These are phyloP conservation scores for Chalciporus piperatus DNA, from an alignment of 768 basidiomycete genomes.

Conservation along the genomic window DNA sequence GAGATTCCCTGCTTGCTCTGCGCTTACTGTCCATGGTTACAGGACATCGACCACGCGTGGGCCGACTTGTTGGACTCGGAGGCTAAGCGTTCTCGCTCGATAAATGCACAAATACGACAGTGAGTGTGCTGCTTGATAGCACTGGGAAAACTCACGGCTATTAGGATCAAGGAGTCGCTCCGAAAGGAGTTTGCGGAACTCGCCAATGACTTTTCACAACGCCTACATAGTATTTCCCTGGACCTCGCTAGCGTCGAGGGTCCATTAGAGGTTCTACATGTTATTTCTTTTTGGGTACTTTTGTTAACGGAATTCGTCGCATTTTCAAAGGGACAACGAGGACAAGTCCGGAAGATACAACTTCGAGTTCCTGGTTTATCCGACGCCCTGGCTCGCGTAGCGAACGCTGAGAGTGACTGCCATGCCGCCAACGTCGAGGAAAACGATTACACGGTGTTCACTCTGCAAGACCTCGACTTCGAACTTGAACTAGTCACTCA, in stretches of 20 bases:
- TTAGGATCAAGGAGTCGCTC: conserved; percentile 78
- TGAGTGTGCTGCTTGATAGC: conserved; percentile 38
- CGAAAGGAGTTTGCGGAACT: conserved; percentile 75
- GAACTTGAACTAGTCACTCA: conserved; percentile 82
- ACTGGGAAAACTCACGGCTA: background rate
- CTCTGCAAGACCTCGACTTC: conserved; percentile 84
- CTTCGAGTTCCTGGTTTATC: conserved; percentile 65
- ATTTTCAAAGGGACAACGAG: conserved; percentile 66
- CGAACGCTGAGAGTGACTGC: conserved; percentile 71
- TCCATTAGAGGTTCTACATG: conserved; percentile 58
- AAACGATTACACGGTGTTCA: conserved; percentile 93
- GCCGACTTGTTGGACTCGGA: conserved; percentile 68
- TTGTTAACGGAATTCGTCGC: conserved; percentile 5
- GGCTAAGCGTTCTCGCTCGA: conserved; percentile 69
- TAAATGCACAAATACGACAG: conserved; percentile 90
- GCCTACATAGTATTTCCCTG: conserved; percentile 60
- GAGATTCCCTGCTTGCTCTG: background rate
- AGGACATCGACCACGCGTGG: conserved; percentile 83
- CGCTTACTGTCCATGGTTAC: conserved; percentile 14
- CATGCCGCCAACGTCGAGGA: conserved; percentile 89
- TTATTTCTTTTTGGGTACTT: conserved; percentile 2
- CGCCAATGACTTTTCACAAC: conserved; percentile 73
- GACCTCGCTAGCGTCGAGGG: conserved; percentile 77
- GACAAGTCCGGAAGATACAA: conserved; percentile 60
- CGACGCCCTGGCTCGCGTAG: conserved; percentile 53